These are phyloP conservation scores for Scytalidium lignicola DNA, from an alignment of 2,329 filamentous ascomycete species.

Conservation along the genomic window DNA sequence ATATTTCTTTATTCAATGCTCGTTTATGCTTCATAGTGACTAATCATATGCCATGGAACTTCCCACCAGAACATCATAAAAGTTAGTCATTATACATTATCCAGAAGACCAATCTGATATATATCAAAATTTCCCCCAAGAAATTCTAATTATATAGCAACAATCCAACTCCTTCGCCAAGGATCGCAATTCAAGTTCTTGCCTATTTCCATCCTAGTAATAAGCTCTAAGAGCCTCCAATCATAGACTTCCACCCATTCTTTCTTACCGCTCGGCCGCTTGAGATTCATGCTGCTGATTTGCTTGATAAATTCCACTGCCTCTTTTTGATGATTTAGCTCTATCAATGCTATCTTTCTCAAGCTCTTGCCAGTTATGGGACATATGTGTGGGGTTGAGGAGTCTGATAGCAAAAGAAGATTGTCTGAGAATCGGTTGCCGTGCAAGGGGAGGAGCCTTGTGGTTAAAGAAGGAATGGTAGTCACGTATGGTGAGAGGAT, in stretches of 20 bases:
- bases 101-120: no score
- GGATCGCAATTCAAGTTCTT: slow-evolving; percentile 20
- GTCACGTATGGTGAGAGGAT: slow-evolving; percentile 21
- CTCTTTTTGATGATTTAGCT: slow-evolving; percentile 24
- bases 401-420: slow-evolving; percentile 6
- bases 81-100: no score
- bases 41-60: background rate
- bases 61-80: no score
- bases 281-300: slow-evolving; percentile 19
- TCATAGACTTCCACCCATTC: slow-evolving; percentile 31
- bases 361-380: slow-evolving; percentile 13
- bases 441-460: slow-evolving; percentile 18
- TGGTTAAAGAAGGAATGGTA: slow-evolving; percentile 10
- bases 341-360: slow-evolving; percentile 30
- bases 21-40: background rate
- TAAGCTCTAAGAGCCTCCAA: slow-evolving; percentile 35
- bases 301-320: slow-evolving; percentile 25
- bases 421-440: slow-evolving; percentile 8
- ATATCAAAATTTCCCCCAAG: no score
- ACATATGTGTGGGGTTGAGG: slow-evolving; percentile 11
- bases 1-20: background rate
- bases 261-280: slow-evolving; percentile 18
- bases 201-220: slow-evolving; percentile 36
- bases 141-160: background rate
- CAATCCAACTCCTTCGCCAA: slow-evolving; percentile 9